phyloP scores from a whole-genome alignment of 208 protist species.

The Borovskyia barvae region DNA sequence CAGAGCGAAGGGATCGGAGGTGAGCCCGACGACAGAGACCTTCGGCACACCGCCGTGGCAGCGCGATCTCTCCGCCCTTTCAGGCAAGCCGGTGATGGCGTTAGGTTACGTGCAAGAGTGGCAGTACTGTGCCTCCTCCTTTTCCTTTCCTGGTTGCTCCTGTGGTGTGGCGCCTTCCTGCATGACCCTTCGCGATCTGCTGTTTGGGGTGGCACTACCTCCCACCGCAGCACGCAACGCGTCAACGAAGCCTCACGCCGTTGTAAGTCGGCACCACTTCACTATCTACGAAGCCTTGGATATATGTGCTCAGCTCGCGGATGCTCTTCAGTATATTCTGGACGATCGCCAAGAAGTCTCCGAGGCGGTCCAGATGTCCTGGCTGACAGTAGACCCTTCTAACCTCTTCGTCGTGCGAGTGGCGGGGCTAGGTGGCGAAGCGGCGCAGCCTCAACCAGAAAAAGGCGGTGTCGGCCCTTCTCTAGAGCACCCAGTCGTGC shows the following conservation, averaged over 20 bases:
- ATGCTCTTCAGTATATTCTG: conserved; percentile 71
- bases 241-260: conserved; percentile 28
- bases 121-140: not conserved
- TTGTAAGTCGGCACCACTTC: conserved; percentile 35
- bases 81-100: conserved; percentile 23
- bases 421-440: not conserved
- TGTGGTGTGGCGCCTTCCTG: not conserved
- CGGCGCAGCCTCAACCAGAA: too few relatives aligned
- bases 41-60: too few relatives aligned
- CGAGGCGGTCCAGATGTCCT: conserved; percentile 29
- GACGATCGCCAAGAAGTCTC: conserved; percentile 53
- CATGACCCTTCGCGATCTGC: conserved; percentile 35
- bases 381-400: conserved; percentile 52
- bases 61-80: not conserved
- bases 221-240: not conserved
- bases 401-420: conserved; percentile 47
- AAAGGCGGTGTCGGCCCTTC: too few relatives aligned
- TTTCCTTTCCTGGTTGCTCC: too few relatives aligned
- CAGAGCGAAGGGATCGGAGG: not conserved
- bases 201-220: too few relatives aligned
- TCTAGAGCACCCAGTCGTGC: too few relatives aligned
- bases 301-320: conserved; percentile 54
- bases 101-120: conserved; percentile 39
- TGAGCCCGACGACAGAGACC: not conserved
- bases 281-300: conserved; percentile 36